A percentile compares a stretch with the other conserved stretches of the same genome.
Evolutionary conservation across 1,284 basidiomycete genomes (phyloP).

Genomic region (Tylopilus sp.): DNA sequence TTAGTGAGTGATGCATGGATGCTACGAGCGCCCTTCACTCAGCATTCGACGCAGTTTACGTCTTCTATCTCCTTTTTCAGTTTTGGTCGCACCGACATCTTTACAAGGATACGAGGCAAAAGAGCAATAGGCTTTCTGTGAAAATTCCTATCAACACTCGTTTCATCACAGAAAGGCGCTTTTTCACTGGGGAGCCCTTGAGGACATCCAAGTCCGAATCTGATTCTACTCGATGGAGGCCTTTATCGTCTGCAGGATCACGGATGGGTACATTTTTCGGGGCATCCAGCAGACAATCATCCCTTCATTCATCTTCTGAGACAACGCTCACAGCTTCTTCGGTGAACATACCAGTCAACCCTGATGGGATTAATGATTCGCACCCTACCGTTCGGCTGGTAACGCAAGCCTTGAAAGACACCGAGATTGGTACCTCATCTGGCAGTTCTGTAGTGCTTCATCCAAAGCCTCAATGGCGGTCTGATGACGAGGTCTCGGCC

Average conservation of each 20-base stretch:
- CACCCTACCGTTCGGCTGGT: conserved; percentile 27
- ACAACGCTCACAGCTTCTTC: conserved; percentile 22
- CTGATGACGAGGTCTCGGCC: conserved; percentile 18
- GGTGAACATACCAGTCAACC: conserved; percentile 1
- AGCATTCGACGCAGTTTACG: conserved; percentile 49
- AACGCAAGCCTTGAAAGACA: conserved; percentile 8
- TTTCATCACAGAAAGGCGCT: conserved; percentile 25
- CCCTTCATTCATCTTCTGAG: conserved; percentile 27
- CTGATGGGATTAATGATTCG: conserved; percentile 9
- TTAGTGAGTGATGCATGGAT: conserved; percentile 45
- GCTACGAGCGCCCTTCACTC: conserved; percentile 2
- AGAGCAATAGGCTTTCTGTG: conserved; percentile 39
- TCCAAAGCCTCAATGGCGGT: conserved; percentile 10
- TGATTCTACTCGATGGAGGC: conserved; percentile 15
- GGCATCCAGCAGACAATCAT: conserved; percentile 9
- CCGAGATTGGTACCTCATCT: neutral
- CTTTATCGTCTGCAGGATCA: conserved; percentile 10
- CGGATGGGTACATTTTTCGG: conserved; percentile 11
- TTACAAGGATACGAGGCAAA: conserved; percentile 56
- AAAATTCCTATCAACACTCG: conserved; percentile 34
- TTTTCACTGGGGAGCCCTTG: conserved; percentile 24
- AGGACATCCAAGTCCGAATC: conserved; percentile 25
- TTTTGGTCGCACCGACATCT: conserved; percentile 83
- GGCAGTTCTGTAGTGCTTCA: conserved; percentile 3
- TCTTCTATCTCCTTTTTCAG: conserved; percentile 78